Base-by-base conservation (phyloP, 768 basidiomycete species). In the Amanita pallidorosea region DNA sequence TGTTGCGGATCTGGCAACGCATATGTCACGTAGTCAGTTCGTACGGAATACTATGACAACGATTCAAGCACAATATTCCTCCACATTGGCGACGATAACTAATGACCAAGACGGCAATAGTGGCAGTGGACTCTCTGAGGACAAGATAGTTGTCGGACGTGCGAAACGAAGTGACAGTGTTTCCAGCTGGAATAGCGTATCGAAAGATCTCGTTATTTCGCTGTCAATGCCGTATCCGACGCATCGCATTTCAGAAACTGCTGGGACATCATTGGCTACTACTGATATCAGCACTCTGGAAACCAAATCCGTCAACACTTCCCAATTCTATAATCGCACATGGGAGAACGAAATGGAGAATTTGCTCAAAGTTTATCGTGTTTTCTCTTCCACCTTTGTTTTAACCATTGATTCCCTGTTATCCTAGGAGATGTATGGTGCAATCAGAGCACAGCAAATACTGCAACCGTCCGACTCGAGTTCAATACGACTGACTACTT, bases 1-100 rank as follows among this genome's bases (percentile, higher is more conserved):
- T 65, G 85, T 99, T 46, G 96, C 94, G 29, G 94, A 97, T 34
- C 73, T 96, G 23, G 65, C 80, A 15, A 80, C 76, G 3, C 84
- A 89, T 54, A 99, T 98, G 96, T 93, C 95, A 1, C 80, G 88
- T 17, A 75, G 60, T 47, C 93, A 97, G 60, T 99, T 98, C 65
- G 83, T 98, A 6, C 79, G 83, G 45, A 97, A 98, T 64, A 97
- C 94, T 1, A 76, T 98, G 63, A 69, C 79, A 3, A 85, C 90
- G 1, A 86, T 99, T 50, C 88, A 86, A 59, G 80, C 78, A 62
- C 88, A 90, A 55, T 66, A 84, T 33, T 80, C 82, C 71, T 40
- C 63, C 72, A 4, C 68, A 67, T 63, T 68, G 22, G 60, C 76
- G 13, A 84, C 86, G 0, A 72, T 72, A 15, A 74, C 79, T 36